A percentile compares a stretch with the other conserved stretches of the same genome.
These are phyloP conservation scores for Blastobotrys terrestris DNA, from an alignment of 805 yeast species.

Conservation along the genomic window DNA sequence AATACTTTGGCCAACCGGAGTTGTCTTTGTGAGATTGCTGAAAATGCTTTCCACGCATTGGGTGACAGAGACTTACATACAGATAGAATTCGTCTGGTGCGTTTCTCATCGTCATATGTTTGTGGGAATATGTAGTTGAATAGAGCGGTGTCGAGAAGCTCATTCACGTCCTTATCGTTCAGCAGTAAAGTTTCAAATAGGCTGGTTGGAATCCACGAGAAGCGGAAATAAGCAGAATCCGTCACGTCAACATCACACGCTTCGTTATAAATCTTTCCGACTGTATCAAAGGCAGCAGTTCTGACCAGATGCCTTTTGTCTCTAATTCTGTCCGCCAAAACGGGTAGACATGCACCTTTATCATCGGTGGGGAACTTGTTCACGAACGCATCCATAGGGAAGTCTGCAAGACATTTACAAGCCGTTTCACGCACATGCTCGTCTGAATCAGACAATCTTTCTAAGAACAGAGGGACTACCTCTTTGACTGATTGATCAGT, in stretches of 20 bases:
- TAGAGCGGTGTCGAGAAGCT: conserved; percentile 54
- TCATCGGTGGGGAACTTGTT: conserved; percentile 31
- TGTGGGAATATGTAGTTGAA: conserved; percentile 58
- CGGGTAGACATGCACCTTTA: not conserved
- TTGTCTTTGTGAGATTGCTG: conserved; percentile 66
- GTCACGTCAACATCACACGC: conserved; percentile 33
- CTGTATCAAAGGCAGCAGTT: conserved; percentile 46
- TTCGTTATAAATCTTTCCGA: conserved; percentile 50
- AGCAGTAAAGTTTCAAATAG: conserved; percentile 64
- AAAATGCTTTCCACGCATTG: conserved; percentile 55
- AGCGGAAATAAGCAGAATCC: conserved; percentile 22
- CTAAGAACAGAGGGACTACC: conserved; percentile 39
- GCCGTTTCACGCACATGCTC: conserved; percentile 64
- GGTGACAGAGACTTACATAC: conserved; percentile 46
- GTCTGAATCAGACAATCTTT: conserved; percentile 68
- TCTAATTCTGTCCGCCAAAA: conserved; percentile 53
- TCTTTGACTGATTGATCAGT: conserved; percentile 33
- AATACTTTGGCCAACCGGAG: conserved; percentile 42
- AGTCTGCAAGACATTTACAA: conserved; percentile 39
- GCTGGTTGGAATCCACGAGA: conserved; percentile 56
- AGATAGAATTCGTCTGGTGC: conserved; percentile 50
- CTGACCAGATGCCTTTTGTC: conserved; percentile 67
- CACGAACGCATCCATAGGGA: conserved; percentile 44
- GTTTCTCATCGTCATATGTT: conserved; percentile 32
- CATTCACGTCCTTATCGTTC: conserved; percentile 61